Percentiles rank a stretch among this genome's conserved stretches.
These are phyloP conservation scores for Begonia fuchsioides DNA, from an alignment of 306 rosid genomes.

Conservation along the genomic window DNA sequence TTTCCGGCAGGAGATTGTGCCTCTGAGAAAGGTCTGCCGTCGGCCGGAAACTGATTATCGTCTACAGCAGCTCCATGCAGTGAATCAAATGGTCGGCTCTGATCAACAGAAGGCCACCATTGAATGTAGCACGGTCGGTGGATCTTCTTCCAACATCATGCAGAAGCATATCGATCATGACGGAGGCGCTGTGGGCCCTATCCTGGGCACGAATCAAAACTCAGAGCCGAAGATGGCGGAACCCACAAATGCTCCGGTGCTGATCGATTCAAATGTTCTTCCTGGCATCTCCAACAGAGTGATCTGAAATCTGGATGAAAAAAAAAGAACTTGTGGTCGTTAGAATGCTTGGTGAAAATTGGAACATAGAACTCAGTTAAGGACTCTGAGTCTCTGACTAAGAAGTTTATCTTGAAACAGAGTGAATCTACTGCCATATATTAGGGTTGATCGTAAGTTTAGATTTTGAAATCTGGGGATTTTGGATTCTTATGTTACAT, in stretches of 20 bases:
- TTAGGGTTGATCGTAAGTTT: no score
- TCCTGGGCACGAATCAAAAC: slow-evolving; percentile 14
- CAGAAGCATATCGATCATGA: slow-evolving; percentile 22
- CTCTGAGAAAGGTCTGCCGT: slow-evolving; percentile 86
- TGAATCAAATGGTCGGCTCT: slow-evolving; percentile 33
- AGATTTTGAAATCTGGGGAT: no score
- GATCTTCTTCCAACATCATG: slow-evolving; percentile 29
- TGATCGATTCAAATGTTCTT: slow-evolving; percentile 24
- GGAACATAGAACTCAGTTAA: no score
- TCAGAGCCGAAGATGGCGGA: slow-evolving; percentile 36
- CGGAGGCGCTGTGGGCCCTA: slow-evolving; percentile 7
- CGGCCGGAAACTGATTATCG: slow-evolving; percentile 89
- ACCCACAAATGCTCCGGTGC: slow-evolving; percentile 11
- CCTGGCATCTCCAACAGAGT: background rate
- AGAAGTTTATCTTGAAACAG: no score
- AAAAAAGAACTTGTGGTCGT: no score
- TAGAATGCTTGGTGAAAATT: no score
- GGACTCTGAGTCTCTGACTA: no score
- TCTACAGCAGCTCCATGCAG: slow-evolving; percentile 82
- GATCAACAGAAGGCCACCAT: slow-evolving; percentile 41
- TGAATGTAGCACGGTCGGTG: slow-evolving; percentile 24
- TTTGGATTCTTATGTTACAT: no score
- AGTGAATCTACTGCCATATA: no score
- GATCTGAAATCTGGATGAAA: no score
- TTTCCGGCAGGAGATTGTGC: slow-evolving; percentile 74